These are phyloP conservation scores for Apiotrichum mycotoxinovorans DNA, from an alignment of 1,284 basidiomycete species.

Conservation along the genomic window DNA sequence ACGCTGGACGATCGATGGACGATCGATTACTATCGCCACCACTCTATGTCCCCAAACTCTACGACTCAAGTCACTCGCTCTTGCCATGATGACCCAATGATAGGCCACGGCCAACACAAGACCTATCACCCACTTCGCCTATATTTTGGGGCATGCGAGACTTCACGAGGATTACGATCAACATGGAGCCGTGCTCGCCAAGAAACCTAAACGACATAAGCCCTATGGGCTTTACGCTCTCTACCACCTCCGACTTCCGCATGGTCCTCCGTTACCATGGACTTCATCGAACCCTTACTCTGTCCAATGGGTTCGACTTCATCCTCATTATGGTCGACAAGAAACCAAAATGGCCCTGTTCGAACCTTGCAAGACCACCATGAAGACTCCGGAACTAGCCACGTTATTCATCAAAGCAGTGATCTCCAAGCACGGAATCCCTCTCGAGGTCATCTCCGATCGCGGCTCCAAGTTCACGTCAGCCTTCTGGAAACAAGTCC, in stretches of 20 bases:
- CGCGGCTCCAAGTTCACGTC: slow-evolving; percentile 25
- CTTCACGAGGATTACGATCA: slow-evolving; percentile 18
- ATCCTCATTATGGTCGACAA: slow-evolving; percentile 52
- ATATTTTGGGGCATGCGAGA: slow-evolving; percentile 33
- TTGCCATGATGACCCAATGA: slow-evolving; percentile 26
- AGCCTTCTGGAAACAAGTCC: slow-evolving; percentile 23
- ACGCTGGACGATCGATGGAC: too few relatives aligned
- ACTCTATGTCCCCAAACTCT: slow-evolving; percentile 3
- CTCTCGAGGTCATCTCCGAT: neutral
- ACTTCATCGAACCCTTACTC: slow-evolving; percentile 53
- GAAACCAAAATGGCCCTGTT: slow-evolving; percentile 52
- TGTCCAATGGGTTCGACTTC: slow-evolving; percentile 43
- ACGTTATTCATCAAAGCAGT: neutral
- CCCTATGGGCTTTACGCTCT: slow-evolving; percentile 48
- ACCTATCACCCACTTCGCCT: slow-evolving; percentile 37
- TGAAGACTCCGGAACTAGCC: neutral
- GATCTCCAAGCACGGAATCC: neutral
- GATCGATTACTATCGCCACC: neutral
- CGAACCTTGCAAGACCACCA: slow-evolving; percentile 30
- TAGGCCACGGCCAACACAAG: slow-evolving; percentile 52
- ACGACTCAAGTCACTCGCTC: slow-evolving; percentile 18
- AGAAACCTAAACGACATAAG: slow-evolving; percentile 39
- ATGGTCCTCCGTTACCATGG: slow-evolving; percentile 53
- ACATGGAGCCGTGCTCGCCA: slow-evolving; percentile 51
- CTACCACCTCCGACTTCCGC: too few relatives aligned